These are phyloP conservation scores for Globisporangium carolinianum DNA, from an alignment of 352 stramenopile species.

Conservation along the genomic window DNA sequence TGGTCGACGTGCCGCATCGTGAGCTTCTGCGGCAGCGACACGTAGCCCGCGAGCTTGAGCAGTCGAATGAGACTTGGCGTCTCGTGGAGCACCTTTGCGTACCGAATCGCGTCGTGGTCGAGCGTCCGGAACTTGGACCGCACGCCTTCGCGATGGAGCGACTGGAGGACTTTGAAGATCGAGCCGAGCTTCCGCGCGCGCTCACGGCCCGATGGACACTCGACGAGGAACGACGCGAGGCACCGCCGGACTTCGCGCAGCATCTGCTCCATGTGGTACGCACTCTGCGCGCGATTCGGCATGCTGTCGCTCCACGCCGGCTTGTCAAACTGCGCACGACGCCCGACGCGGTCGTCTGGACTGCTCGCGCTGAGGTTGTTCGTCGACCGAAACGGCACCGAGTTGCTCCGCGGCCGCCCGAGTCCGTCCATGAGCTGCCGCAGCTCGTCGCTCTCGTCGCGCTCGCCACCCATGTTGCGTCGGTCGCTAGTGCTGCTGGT, in stretches of 20 bases:
- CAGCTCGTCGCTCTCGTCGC: constrained; percentile 50
- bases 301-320: constrained; percentile 56
- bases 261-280: constrained; percentile 35
- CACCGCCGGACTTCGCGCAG: constrained; percentile 44
- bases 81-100: constrained; percentile 53
- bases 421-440: constrained; percentile 54
- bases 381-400: constrained; percentile 34
- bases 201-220: constrained; percentile 61
- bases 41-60: constrained; percentile 69
- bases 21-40: constrained; percentile 63
- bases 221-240: constrained; percentile 45
- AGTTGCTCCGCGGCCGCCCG: constrained; percentile 55
- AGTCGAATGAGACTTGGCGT: constrained; percentile 73
- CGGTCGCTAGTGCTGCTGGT: not conserved
- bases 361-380: constrained; percentile 23
- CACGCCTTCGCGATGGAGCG: constrained; percentile 52
- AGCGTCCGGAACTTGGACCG: constrained; percentile 62
- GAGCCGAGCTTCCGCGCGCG: constrained; percentile 56
- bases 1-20: constrained; percentile 67
- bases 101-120: constrained; percentile 65
- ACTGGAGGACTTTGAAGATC: constrained; percentile 65
- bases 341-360: constrained; percentile 15
- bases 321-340: constrained; percentile 24
- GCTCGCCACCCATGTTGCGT: constrained; percentile 7
- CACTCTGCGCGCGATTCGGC: constrained; percentile 25